Conservation (phyloP, 768 basidiomycete species). For the Mycena crocata region DNA sequence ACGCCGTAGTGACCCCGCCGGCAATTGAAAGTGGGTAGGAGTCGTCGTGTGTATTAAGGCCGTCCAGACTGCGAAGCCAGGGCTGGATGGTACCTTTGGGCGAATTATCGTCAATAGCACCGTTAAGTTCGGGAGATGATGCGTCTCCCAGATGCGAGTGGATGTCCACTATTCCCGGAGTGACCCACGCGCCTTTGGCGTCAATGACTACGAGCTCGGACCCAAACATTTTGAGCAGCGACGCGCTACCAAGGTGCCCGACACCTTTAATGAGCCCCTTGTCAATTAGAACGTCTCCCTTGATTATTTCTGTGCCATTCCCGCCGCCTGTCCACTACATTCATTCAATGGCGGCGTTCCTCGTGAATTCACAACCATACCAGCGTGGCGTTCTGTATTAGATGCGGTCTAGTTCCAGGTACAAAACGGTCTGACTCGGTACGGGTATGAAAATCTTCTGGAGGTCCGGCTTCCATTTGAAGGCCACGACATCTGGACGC, state of each 20-base stretch:
- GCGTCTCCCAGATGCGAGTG: slow-evolving; percentile 6
- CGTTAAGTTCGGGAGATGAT: slow-evolving; percentile 34
- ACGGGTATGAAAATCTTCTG: too few species aligned
- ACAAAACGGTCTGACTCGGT: slow-evolving; percentile 4
- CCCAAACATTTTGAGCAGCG: too few species aligned
- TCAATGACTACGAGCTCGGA: background rate
- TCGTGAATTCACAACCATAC: too few species aligned
- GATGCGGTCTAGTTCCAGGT: background rate
- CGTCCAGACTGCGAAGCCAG: slow-evolving; percentile 80
- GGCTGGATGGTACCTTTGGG: slow-evolving; percentile 63
- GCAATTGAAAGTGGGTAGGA: slow-evolving; percentile 66
- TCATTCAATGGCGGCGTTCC: too few species aligned
- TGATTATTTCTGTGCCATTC: background rate
- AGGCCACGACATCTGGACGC: too few species aligned
- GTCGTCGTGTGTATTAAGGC: slow-evolving; percentile 77
- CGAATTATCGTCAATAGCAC: slow-evolving; percentile 68
- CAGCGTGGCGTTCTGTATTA: background rate
- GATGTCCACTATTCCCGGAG: background rate
- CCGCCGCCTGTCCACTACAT: slow-evolving; percentile 1
- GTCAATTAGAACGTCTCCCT: background rate
- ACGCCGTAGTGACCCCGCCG: slow-evolving; percentile 79
- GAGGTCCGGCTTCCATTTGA: too few species aligned
- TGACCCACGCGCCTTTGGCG: background rate
- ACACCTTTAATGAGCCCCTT: slow-evolving; percentile 2
- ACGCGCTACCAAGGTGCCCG: background rate